A percentile compares a stretch with the other conserved stretches of the same genome.
These are phyloP conservation scores for Mucor velutinosus DNA, from an alignment of 371 early-diverging fungal species.

Conservation along the genomic window DNA sequence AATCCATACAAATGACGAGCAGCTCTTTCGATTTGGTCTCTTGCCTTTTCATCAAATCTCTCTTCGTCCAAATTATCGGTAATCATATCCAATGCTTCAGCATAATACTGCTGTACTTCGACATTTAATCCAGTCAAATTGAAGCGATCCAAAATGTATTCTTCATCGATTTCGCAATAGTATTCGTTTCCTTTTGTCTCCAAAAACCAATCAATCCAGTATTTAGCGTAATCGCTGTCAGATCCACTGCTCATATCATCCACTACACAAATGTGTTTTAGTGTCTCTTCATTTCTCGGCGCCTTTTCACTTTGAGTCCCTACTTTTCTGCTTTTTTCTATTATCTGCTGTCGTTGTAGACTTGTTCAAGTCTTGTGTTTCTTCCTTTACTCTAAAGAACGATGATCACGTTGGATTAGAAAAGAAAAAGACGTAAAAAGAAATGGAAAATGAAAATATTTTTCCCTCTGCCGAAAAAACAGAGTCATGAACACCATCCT, in stretches of 20 bases:
- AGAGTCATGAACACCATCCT: not conserved
- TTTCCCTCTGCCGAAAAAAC: not conserved
- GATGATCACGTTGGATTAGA: slow-evolving; percentile 1
- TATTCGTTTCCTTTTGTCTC: slow-evolving; percentile 88
- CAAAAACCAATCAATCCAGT: slow-evolving; percentile 88
- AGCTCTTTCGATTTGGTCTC: slow-evolving; percentile 73
- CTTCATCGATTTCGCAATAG: slow-evolving; percentile 94
- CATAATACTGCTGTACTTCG: slow-evolving; percentile 78
- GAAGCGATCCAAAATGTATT: slow-evolving; percentile 94
- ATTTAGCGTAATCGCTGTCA: slow-evolving; percentile 69
- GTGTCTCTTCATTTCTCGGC: no score
- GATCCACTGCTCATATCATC: slow-evolving; percentile 82
- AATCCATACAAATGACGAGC: slow-evolving; percentile 91
- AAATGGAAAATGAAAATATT: not conserved
- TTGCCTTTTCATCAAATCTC: slow-evolving; percentile 65
- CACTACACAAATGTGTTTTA: slow-evolving; percentile 38
- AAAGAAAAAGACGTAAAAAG: not conserved
- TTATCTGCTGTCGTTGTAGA: not conserved
- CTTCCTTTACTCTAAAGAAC: slow-evolving; percentile 6
- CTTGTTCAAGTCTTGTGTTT: slow-evolving; percentile 8
- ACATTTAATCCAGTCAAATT: slow-evolving; percentile 91
- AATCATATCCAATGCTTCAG: slow-evolving; percentile 91
- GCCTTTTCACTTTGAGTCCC: no score
- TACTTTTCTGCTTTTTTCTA: slow-evolving; percentile 9
- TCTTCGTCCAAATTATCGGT: slow-evolving; percentile 80